These are phyloP conservation scores for Planoprotostelium fungivorum DNA, from an alignment of 78 protist species.

Conservation along the genomic window DNA sequence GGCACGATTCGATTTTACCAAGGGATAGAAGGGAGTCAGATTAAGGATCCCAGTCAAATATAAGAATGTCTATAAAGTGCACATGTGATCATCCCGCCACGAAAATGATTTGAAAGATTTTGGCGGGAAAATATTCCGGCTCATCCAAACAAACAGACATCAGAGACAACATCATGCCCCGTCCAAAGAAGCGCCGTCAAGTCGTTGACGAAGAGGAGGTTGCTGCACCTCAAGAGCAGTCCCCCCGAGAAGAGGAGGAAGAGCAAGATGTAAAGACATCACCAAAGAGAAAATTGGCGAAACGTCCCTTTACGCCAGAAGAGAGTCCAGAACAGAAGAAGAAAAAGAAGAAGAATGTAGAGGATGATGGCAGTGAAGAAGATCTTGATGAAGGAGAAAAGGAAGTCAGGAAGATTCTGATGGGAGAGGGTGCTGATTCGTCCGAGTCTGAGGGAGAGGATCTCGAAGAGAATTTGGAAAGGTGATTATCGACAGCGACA, in stretches of 20 bases:
- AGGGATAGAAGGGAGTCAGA: too few species aligned
- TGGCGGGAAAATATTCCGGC: neutral
- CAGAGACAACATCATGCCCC: neutral
- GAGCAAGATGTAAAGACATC: neutral
- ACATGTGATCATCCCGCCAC: too few species aligned
- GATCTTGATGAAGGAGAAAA: neutral
- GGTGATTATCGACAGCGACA: constrained; percentile 34
- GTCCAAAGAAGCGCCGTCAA: neutral
- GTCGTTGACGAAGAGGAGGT: neutral
- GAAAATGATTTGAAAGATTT: too few species aligned
- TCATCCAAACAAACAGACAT: neutral
- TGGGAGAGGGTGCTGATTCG: neutral
- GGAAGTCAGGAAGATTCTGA: neutral
- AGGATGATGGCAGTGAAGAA: neutral
- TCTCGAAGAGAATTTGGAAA: constrained; percentile 19
- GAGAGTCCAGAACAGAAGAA: too few species aligned
- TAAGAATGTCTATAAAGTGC: too few species aligned
- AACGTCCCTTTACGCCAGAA: too few species aligned
- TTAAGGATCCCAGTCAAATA: too few species aligned
- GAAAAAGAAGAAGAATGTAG: neutral
- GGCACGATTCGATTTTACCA: too few species aligned
- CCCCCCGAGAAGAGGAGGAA: neutral
- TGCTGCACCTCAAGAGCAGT: neutral
- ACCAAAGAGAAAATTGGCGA: neutral
- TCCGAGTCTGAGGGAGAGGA: constrained; percentile 6